phyloP scores from a whole-genome alignment of 2,329 filamentous ascomycete species.

The Grosmannia serpens region DNA sequence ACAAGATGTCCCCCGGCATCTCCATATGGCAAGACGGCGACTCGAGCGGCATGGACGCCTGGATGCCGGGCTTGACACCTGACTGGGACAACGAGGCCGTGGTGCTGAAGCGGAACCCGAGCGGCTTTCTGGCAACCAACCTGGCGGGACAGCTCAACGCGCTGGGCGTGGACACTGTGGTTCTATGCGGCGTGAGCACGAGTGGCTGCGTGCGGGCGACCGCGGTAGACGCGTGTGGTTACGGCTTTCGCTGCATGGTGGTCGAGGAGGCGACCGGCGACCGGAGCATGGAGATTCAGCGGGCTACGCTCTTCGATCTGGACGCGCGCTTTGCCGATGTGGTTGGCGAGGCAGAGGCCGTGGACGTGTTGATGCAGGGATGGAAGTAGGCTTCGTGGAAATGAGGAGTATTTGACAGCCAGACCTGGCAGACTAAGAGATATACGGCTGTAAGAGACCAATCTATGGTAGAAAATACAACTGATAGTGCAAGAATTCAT shows the following conservation, averaged over 20 bases:
- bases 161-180: slow-evolving; percentile 26
- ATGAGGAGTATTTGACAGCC: no score
- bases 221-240: slow-evolving; percentile 31
- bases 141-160: slow-evolving; percentile 26
- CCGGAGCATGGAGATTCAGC: slow-evolving; percentile 28
- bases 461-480: no score
- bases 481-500: no score
- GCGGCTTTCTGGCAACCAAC: slow-evolving; percentile 33
- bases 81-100: slow-evolving; percentile 27
- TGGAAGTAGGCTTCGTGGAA: background rate
- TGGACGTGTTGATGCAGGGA: slow-evolving; percentile 19
- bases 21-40: slow-evolving; percentile 29
- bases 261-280: slow-evolving; percentile 32
- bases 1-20: slow-evolving; percentile 27
- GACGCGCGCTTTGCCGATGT: slow-evolving; percentile 35
- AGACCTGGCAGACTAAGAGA: no score
- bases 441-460: no score
- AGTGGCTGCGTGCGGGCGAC: slow-evolving; percentile 32
- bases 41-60: slow-evolving; percentile 24
- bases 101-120: slow-evolving; percentile 30
- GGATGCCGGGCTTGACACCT: slow-evolving; percentile 19
- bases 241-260: slow-evolving; percentile 32
- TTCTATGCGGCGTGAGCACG: slow-evolving; percentile 35
- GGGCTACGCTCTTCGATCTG: slow-evolving; percentile 32
- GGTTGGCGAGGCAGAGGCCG: slow-evolving; percentile 27